Base-by-base conservation (phyloP, 2,329 filamentous ascomycete species). In the Cladosporium sp. region DNA sequence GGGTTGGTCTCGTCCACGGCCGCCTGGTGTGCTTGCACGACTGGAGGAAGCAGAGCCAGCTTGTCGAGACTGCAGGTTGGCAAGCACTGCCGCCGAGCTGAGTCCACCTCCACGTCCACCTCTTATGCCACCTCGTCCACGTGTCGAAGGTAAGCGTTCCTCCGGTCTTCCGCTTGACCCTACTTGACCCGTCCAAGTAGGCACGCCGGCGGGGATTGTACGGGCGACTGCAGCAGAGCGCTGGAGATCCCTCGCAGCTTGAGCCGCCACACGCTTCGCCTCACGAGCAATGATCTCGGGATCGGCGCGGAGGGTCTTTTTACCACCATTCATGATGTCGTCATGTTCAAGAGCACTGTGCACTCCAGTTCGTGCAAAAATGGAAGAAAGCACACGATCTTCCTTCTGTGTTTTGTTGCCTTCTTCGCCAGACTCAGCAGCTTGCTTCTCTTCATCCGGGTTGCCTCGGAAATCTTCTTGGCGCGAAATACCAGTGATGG, bases 301-400 rank as follows among this genome's bases (percentile, higher is more conserved):
- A 72, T 97, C 91, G 0, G 92, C 91, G 68, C 88, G 85, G 21
- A 91, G 81, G 21, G 70, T 68, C 40, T 88, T 88, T 61, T 87
- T 86, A 71, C 88, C 90, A 46, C 90, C 90, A 70, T 89, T 91
- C 63, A 98, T 86, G 72, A 98, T 96, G 62, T 92, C 87, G 70
- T 98, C 95, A 75, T 99, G 95, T 72, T 97, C 92, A 53, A 97
- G 86, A 0, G 93, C 92, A n/a, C 91, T 93, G 72, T 96, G 93
- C 1, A 98, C 91, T 2, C 89, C 91, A 0, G 92, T 91, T 49
- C 89, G 88, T 1, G 93, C 89, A 75, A 98, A 97, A 64, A 99
- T 92, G 61, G 91, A 91, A 68, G 93, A 89, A 81, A 98, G 90
- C 69, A 98, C 87, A 53, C 92, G 90, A 63, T 89, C 88, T 75